phyloP scores from a whole-genome alignment of 2,329 filamentous ascomycete species.

The Alternaria gaisen region DNA sequence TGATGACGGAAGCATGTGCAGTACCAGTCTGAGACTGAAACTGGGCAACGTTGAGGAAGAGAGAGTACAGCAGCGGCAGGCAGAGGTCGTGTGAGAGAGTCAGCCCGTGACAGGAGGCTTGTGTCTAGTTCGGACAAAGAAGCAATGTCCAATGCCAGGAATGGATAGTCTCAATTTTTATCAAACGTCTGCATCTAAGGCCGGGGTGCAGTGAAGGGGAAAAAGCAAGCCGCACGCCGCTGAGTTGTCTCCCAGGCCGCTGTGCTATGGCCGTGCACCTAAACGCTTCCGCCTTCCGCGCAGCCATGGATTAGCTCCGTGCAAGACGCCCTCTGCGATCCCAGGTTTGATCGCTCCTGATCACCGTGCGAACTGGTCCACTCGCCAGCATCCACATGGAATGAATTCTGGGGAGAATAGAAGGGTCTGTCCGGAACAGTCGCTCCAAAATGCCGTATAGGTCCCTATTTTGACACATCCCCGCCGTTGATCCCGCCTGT shows the following conservation, averaged over 20 bases:
- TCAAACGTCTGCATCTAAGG: constrained; percentile 40
- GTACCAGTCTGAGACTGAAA: constrained; percentile 50
- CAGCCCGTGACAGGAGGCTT: constrained; percentile 42
- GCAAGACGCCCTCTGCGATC: constrained; percentile 34
- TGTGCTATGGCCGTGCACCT: constrained; percentile 39
- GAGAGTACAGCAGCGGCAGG: constrained; percentile 47
- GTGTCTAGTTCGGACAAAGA: constrained; percentile 37
- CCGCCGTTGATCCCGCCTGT: constrained; percentile 45
- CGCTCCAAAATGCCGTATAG: constrained; percentile 33
- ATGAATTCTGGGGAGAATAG: constrained; percentile 26
- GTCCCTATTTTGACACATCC: constrained; percentile 36
- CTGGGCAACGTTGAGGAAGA: constrained; percentile 38
- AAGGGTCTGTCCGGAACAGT: constrained; percentile 21
- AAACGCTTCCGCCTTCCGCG: constrained; percentile 48
- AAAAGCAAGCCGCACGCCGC: constrained; percentile 40
- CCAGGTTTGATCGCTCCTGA: constrained; percentile 23
- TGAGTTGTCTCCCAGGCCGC: constrained; percentile 29
- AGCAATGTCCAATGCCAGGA: constrained; percentile 42
- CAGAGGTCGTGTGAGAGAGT: constrained; percentile 39
- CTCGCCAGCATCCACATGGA: constrained; percentile 23
- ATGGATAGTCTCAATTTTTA: constrained; percentile 40
- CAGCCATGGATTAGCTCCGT: constrained; percentile 31
- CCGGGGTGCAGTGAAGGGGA: constrained; percentile 39
- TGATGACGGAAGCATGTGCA: constrained; percentile 41
- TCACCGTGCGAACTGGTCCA: constrained; percentile 32